Base-by-base conservation (phyloP, 176 grass and related monocot species). In the Hordeum vulgare region DNA sequence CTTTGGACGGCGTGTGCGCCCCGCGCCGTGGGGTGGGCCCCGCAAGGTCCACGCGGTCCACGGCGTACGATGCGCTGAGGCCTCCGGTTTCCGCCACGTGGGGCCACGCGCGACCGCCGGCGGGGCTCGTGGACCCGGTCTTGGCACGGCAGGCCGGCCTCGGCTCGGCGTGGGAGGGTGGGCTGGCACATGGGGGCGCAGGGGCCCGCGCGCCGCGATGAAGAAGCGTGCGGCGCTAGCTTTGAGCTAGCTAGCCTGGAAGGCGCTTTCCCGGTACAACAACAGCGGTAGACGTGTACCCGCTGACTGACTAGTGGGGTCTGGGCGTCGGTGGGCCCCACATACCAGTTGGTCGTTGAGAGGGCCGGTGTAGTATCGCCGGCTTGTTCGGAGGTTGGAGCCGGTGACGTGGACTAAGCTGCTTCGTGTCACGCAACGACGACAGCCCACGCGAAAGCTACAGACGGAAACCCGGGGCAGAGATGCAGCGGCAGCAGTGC, bases 1-100 rank as follows among this genome's bases (percentile, higher is more conserved):
- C 84, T 40, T 80, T 41, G 76, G 56, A 74, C 77, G 85, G 77
- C 84, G 84, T 80, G 76, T 80, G 75, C 54, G 41, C 8, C n/a
- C 35, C 11, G 47, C 83, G 66, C 20, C 66, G 51, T 0, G 1
- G 6, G 13, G 34, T 31, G 35, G 70, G 26, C 0, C 34, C 67
- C 36, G 9, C 31, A 66, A 0, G 0, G 68, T 49, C 85, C 85
- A 12, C 78, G 31, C 3, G 84, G 84, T 74, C 77, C 78, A 75
- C 85, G 77, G 10, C 58, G 77, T 21, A 10, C 67, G 58, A 27
- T n/a, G 34, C 44, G 17, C 7, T 0, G 53, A 56, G 53, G 20
- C 53, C 7, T 56, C 21, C 17, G 1, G 18, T 3, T 1, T 8
- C 28, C 44, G 79, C 44, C 80, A 61, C 53, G 79, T 78, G 86